Conservation (phyloP, 148 eudicot species). For the Polygonum maritimum region DNA sequence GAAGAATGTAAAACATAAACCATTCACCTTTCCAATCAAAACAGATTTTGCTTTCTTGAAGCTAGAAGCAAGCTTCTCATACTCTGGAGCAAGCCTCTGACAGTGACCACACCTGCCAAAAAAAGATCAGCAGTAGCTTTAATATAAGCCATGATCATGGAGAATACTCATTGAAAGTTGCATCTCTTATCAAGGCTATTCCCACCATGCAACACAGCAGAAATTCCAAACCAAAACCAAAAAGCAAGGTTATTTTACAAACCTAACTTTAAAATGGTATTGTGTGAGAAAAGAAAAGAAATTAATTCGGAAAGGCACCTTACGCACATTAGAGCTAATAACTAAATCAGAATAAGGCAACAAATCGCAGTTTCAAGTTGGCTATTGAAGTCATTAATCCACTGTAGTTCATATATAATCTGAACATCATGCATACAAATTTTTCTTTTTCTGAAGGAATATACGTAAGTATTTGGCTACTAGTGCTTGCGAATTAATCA, state of each 20-base stretch:
- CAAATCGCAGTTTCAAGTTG: background rate
- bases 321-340: background rate
- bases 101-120: slow-evolving; percentile 91
- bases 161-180: background rate
- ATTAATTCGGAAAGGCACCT: background rate
- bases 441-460: too few species aligned
- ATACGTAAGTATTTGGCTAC: too few species aligned
- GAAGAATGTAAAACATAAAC: background rate
- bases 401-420: background rate
- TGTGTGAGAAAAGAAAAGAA: background rate
- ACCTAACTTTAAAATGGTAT: background rate
- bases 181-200: background rate
- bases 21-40: slow-evolving; percentile 76
- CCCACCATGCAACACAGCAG: background rate
- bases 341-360: background rate
- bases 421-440: background rate
- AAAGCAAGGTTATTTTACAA: background rate
- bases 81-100: slow-evolving; percentile 95
- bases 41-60: slow-evolving; percentile 91
- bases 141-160: background rate
- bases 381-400: background rate
- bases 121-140: background rate
- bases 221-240: background rate
- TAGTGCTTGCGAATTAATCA: background rate
- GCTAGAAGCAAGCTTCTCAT: slow-evolving; percentile 82